A percentile compares a stretch with the other conserved stretches of the same genome.
Evolutionary conservation across 2,329 filamentous ascomycete genomes (phyloP).

Genomic region (Hypoxylon sp.): DNA sequence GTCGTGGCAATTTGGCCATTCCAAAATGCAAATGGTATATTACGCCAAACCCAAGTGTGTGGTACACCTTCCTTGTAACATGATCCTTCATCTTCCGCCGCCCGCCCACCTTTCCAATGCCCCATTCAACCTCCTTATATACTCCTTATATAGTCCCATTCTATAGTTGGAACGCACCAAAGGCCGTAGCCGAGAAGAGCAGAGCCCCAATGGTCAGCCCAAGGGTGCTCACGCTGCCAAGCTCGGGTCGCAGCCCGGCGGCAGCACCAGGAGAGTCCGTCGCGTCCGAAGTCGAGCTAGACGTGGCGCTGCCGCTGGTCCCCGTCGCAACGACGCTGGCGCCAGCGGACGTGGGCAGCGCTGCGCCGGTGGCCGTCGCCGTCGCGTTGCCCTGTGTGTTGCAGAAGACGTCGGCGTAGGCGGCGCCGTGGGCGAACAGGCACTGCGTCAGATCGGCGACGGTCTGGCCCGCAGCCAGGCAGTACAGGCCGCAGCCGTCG

Average conservation of each 20-base stretch:
- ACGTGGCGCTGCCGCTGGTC: conserved; percentile 20
- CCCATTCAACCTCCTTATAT: not conserved
- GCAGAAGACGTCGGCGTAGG: conserved; percentile 58
- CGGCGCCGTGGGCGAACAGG: conserved; percentile 55
- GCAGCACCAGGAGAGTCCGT: conserved; percentile 39
- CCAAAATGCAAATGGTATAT: conserved; percentile 30
- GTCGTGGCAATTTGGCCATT: conserved; percentile 8
- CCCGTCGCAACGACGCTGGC: conserved; percentile 49
- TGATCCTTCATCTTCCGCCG: not conserved
- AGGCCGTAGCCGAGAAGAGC: conserved; percentile 52
- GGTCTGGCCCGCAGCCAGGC: conserved; percentile 57
- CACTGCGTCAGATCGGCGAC: conserved; percentile 54
- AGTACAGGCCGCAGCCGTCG: conserved; percentile 63
- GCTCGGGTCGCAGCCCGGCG: conserved; percentile 34
- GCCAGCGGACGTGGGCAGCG: conserved; percentile 49
- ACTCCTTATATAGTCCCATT: too few relatives aligned
- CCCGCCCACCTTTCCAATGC: not conserved
- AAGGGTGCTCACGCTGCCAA: conserved; percentile 47
- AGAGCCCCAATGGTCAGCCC: conserved; percentile 54
- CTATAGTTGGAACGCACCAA: conserved; percentile 49
- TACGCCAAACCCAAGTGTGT: conserved; percentile 25
- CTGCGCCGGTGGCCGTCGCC: conserved; percentile 52
- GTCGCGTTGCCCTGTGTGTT: conserved; percentile 53
- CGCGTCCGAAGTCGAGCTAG: conserved; percentile 24
- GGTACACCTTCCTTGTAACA: not conserved